These are phyloP conservation scores for Epichloe bromicola DNA, from an alignment of 2,329 filamentous ascomycete species.

Conservation along the genomic window DNA sequence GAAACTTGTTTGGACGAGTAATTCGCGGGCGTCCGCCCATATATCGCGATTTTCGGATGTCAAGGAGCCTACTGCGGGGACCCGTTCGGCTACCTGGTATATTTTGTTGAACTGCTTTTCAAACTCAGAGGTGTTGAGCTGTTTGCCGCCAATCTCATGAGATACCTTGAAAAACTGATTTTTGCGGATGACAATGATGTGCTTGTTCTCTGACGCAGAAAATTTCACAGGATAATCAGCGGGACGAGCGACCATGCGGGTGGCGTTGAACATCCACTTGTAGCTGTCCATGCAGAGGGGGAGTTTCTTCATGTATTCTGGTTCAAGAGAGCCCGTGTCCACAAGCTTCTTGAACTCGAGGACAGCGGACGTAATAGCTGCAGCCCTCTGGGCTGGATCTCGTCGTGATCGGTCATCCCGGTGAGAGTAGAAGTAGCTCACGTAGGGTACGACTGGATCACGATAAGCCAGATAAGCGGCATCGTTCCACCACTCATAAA, in stretches of 20 bases:
- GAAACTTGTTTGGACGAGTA: slow-evolving; percentile 62
- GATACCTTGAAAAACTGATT: slow-evolving; percentile 94
- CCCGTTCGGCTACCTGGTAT: slow-evolving; percentile 61
- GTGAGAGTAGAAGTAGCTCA: slow-evolving; percentile 99
- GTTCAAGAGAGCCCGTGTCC: slow-evolving; percentile 69
- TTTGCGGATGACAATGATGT: slow-evolving; percentile 84
- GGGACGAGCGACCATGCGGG: slow-evolving; percentile 69
- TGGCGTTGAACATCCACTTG: slow-evolving; percentile 97
- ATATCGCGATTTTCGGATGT: slow-evolving; percentile 89
- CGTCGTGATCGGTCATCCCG: slow-evolving; percentile 80
- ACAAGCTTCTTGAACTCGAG: slow-evolving; percentile 94
- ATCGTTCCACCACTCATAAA: slow-evolving; percentile 97
- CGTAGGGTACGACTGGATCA: slow-evolving; percentile 92
- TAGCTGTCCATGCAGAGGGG: slow-evolving; percentile 98
- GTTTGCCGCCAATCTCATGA: slow-evolving; percentile 68
- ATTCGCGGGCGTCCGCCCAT: slow-evolving; percentile 73
- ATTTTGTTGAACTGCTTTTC: slow-evolving; percentile 80
- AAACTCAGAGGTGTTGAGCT: slow-evolving; percentile 79
- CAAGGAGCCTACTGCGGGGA: slow-evolving; percentile 66
- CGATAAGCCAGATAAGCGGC: slow-evolving; percentile 85
- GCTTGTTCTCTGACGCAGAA: slow-evolving; percentile 59
- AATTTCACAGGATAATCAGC: slow-evolving; percentile 78
- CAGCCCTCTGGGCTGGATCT: slow-evolving; percentile 83
- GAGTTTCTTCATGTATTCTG: slow-evolving; percentile 96
- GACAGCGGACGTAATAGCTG: slow-evolving; percentile 71